Evolutionary conservation across 2,329 filamentous ascomycete species (phyloP).

Genomic region (Chaetomium sp.): DNA sequence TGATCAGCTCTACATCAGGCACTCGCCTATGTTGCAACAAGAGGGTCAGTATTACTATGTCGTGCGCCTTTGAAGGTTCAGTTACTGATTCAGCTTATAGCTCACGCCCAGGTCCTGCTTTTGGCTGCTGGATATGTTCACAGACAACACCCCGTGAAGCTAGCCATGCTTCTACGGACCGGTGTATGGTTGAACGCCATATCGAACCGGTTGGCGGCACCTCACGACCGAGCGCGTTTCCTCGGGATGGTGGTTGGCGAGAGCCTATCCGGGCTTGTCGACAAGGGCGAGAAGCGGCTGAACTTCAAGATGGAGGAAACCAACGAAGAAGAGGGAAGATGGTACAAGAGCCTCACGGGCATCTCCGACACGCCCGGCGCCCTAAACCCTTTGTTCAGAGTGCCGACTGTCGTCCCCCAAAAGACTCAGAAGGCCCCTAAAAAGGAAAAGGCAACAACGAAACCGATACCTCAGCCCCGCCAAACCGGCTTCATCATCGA

Average conservation of each 20-base stretch:
- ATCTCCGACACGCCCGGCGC: conserved; percentile 58
- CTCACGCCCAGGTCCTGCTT: conserved; percentile 71
- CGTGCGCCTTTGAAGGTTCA: neutral
- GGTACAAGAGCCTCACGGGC: conserved; percentile 63
- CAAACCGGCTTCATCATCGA: conserved; percentile 51
- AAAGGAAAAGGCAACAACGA: conserved; percentile 25
- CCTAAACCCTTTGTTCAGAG: conserved; percentile 41
- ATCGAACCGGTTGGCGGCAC: conserved; percentile 76
- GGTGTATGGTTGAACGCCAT: conserved; percentile 68
- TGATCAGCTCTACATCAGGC: conserved; percentile 79
- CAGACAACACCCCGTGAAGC: conserved; percentile 55
- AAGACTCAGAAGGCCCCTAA: conserved; percentile 16
- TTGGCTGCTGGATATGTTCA: conserved; percentile 71
- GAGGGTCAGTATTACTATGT: conserved; percentile 54
- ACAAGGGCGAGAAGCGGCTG: conserved; percentile 65
- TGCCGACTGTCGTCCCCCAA: conserved; percentile 16
- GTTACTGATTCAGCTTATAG: conserved; percentile 39
- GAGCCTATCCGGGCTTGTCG: conserved; percentile 55
- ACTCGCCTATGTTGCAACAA: conserved; percentile 79
- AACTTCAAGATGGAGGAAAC: conserved; percentile 81
- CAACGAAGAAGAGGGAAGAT: conserved; percentile 62
- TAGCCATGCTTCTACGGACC: conserved; percentile 65
- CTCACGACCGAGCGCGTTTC: conserved; percentile 68
- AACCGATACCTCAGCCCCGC: conserved; percentile 26
- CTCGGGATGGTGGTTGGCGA: conserved; percentile 86